Base-by-base conservation (phyloP, 495 filamentous ascomycete genomes). In the Aspergillus affinis region DNA sequence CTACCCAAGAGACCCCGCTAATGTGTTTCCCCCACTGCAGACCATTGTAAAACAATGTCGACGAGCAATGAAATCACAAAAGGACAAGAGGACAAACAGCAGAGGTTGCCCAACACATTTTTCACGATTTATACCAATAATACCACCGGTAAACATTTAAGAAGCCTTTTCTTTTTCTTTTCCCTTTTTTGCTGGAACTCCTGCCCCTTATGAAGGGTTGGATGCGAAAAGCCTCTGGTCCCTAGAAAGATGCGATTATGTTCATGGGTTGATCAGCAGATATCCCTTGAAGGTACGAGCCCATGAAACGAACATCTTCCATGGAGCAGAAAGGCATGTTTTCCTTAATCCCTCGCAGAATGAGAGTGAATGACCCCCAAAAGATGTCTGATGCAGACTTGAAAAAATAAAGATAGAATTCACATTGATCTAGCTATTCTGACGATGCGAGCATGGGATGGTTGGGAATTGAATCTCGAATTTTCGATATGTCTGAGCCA, bases 11-110 rank as follows among this genome's bases (percentile, higher is more conserved):
- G 30, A 32, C 30, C 48, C 46, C 48, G 45, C 61, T 57, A 59
- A 69, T 50, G 17, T 41, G 10, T 20, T 13, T 52, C 21, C 48
- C 6, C 13, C 13, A 17, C 44, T 26, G 45, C 46, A 78, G 75
- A 69, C 75, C 75, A 32, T 62, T 78, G 59, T 78, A 75, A 74
- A 45, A 13, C 44, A 48, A 15, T 49, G 26, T 57, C 44, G 26
- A 64, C 50, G 41, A 48, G 48, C 20, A 18, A 55, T 21, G 15
- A 21, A 32, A 19, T 26, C 47, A 30, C 36, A 41, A 41, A 41
- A 41, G 12, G 36, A 41, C 8, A 15, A 41, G 13, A 41, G 13
- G 13, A 41, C 36, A 41, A 41, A 13, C 36, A 41, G 36, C 36
- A 41, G 12, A 15, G 12, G 36, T 1, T 47, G 32, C 10, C 26